Percentiles rank a stretch among this genome's conserved stretches.
Conservation (phyloP, 176 grass and related monocot genomes). For the Phoenix dactylifera region DNA sequence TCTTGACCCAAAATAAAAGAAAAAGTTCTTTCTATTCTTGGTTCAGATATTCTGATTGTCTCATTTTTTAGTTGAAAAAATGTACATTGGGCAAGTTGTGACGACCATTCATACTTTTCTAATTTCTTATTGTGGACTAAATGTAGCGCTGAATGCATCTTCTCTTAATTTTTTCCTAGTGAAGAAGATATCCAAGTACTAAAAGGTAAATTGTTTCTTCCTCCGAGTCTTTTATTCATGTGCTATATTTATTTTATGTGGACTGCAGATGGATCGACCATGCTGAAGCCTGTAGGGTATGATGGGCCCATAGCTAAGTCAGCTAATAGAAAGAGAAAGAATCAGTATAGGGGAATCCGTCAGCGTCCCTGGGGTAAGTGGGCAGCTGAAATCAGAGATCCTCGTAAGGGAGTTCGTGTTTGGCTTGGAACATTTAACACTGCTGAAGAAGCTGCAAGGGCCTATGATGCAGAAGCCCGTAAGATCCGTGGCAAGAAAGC, state of each 20-base stretch:
- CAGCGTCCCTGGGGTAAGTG: constrained; percentile 71
- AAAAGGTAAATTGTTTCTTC: neutral
- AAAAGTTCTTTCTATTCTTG: no score
- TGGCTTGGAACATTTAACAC: constrained; percentile 22
- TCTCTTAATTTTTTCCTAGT: no score
- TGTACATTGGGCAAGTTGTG: no score
- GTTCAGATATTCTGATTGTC: no score
- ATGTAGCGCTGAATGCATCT: no score
- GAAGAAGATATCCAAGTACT: no score
- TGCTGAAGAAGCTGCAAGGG: constrained; percentile 22
- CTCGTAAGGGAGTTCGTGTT: constrained; percentile 24
- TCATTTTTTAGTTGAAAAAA: no score
- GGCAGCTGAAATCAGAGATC: constrained; percentile 78
- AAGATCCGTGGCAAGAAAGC: constrained; percentile 20
- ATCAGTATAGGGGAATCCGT: constrained; percentile 18
- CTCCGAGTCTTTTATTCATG: constrained; percentile 2
- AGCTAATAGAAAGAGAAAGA: constrained; percentile 21
- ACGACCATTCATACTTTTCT: no score
- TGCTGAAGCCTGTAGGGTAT: constrained; percentile 21
- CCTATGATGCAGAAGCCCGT: constrained; percentile 13
- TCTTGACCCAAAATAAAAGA: no score
- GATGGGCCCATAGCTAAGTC: constrained; percentile 25
- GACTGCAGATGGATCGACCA: constrained; percentile 26
- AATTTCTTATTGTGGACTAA: no score
- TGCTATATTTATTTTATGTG: constrained; percentile 6